Conservation (phyloP, 352 stramenopile species). For the Phytophthora aleatoria region DNA sequence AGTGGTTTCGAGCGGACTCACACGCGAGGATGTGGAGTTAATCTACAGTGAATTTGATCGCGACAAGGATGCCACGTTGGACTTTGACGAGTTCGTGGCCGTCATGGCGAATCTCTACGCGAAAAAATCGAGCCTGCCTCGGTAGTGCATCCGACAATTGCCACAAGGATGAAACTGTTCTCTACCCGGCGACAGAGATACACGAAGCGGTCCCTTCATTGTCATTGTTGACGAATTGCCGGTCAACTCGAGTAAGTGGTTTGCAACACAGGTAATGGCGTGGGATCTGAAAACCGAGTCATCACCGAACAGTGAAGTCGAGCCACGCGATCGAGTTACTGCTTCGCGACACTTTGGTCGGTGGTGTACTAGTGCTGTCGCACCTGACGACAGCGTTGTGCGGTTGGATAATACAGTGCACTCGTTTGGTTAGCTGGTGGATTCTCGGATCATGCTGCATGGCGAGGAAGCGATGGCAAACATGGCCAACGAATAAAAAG, state of each 20-base stretch:
- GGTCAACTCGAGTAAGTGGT: neutral
- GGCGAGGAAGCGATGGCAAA: constrained; percentile 10
- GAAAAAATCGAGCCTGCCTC: constrained; percentile 12
- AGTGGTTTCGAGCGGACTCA: constrained; percentile 47
- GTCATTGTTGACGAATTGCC: neutral
- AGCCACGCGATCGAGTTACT: too few species aligned
- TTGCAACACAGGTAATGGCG: constrained; percentile 15
- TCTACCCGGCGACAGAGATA: constrained; percentile 17
- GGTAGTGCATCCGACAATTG: neutral
- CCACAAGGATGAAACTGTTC: neutral
- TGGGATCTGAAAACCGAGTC: neutral
- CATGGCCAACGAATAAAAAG: constrained; percentile 14
- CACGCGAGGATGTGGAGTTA: constrained; percentile 56
- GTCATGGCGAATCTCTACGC: constrained; percentile 62
- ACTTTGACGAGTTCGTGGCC: constrained; percentile 74
- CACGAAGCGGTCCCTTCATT: neutral
- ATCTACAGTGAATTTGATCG: constrained; percentile 64
- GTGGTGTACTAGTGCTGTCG: constrained; percentile 2
- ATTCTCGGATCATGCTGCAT: constrained; percentile 14
- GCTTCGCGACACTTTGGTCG: neutral
- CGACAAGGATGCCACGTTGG: constrained; percentile 53
- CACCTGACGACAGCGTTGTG: constrained; percentile 4
- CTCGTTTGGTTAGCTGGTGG: constrained; percentile 5
- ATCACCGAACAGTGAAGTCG: neutral
- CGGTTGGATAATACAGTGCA: constrained; percentile 19